phyloP scores from a whole-genome alignment of 2,329 filamentous ascomycete species.

The Coniosporium tulheliwenetii region DNA sequence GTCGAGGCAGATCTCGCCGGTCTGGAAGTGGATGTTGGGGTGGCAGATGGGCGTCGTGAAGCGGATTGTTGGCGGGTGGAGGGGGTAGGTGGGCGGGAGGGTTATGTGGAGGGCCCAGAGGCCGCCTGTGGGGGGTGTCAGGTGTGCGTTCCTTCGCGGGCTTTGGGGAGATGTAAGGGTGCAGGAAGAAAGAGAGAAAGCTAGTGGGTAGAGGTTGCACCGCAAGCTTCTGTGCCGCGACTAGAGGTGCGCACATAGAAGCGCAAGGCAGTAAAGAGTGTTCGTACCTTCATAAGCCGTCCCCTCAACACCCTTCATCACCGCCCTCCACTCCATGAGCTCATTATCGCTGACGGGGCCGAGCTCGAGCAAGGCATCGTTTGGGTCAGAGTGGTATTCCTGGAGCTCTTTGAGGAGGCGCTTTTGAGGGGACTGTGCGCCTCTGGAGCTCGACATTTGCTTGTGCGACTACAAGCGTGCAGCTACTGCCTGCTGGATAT shows the following conservation, averaged over 20 bases:
- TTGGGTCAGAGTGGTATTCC: constrained; percentile 38
- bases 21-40: constrained; percentile 59
- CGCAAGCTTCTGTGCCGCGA: not conserved
- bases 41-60: constrained; percentile 81
- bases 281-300: constrained; percentile 49
- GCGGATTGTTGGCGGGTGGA: constrained; percentile 56
- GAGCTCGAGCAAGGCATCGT: constrained; percentile 39
- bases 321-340: constrained; percentile 43
- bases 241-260: too few species aligned
- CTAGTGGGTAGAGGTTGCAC: not conserved
- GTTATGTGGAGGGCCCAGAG: constrained; percentile 69
- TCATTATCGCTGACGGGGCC: constrained; percentile 41
- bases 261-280: too few species aligned
- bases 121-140: constrained; percentile 43
- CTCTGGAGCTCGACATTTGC: not conserved
- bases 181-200: not conserved
- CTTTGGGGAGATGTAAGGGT: not conserved
- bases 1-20: constrained; percentile 88
- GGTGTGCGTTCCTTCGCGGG: too few species aligned
- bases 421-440: constrained; percentile 30
- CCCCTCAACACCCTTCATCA: constrained; percentile 41
- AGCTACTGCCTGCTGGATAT: not conserved
- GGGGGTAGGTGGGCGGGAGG: constrained; percentile 66
- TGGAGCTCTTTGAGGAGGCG: constrained; percentile 47
- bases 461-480: not conserved